Evolutionary conservation across 2,329 filamentous ascomycete genomes (phyloP), one percentile per base, ranked within the genome.

Genomic region (Trichoderma polysporum): DNA sequence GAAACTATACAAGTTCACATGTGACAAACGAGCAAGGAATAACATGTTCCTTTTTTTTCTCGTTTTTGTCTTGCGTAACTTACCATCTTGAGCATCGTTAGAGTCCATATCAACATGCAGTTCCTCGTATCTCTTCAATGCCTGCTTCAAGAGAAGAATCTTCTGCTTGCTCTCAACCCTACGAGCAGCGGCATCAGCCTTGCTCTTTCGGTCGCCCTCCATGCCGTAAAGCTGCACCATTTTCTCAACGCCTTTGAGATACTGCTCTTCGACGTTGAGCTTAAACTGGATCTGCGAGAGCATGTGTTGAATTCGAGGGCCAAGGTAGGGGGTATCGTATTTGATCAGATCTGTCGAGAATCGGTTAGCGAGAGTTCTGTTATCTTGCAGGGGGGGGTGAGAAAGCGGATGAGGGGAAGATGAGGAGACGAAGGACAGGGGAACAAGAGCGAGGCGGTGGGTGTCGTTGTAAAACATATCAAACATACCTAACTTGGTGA

Each of bases 221-320:
- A 98, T 95, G 76, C 95, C 90, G 77, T 99, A 99, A 39, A 99
- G 84, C 77, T 95, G 93, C 54, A 97, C 92, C 95, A 99, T 98
- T 83, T 99, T 99, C 80, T 99, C 95, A 73, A 99, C 95, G 69
- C 95, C 95, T 76, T 97, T 96, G 71, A 98, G 93, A 80, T 99
- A 99, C 80, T 99, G 95, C 77, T 97, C 97, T 79, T 99, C 95
- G 31, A 99, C 95, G 72, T 95, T 97, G 69, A 99, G 86, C 82
- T 99, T 99, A 84, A 99, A 99, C 79, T 98, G 93, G 70, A 99
- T 90, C 79, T 99, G 95, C 56, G 95, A 97, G 75, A 99, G 84
- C 95, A 99, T 99, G 75, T 98, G 91, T 82, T 99, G 95, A 75
- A 99, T 99, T 72, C 96, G 93, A 68, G 95, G 94, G 37, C 95